Evolutionary conservation across 352 stramenopile genomes (phyloP).

Genomic region (Globisporangium echinulatum): DNA sequence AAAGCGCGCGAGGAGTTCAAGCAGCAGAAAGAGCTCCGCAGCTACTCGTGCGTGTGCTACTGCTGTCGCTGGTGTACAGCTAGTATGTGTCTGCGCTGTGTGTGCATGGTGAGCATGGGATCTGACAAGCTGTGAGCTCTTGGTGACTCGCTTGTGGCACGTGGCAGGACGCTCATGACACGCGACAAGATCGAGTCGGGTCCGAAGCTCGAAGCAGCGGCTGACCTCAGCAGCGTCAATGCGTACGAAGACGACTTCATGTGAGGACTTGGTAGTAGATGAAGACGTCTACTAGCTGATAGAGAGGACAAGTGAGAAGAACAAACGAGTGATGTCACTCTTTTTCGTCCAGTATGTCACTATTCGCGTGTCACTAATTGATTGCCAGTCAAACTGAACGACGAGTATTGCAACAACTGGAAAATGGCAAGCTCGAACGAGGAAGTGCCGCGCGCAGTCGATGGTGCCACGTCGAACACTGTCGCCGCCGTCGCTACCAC

Average conservation of each 20-base stretch:
- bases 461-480: not conserved
- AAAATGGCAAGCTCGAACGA: not conserved
- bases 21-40: slow-evolving; percentile 69
- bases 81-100: not conserved
- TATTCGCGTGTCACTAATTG: no score
- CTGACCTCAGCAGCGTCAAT: slow-evolving; percentile 22
- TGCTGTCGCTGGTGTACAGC: no score
- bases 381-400: not conserved
- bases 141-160: no score
- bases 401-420: not conserved
- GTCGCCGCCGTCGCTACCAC: not conserved
- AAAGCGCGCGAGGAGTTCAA: slow-evolving; percentile 57
- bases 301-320: no score
- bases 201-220: slow-evolving; percentile 17
- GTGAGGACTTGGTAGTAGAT: slow-evolving; percentile 17
- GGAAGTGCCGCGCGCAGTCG: not conserved
- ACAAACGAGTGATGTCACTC: no score
- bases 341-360: no score
- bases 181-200: slow-evolving; percentile 58
- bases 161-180: slow-evolving; percentile 42
- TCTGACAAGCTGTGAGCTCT: not conserved
- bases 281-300: no score
- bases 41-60: slow-evolving; percentile 49
- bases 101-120: not conserved
- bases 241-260: slow-evolving; percentile 81